Base-by-base conservation (phyloP, 768 basidiomycete genomes). In the Mycena galopus region DNA sequence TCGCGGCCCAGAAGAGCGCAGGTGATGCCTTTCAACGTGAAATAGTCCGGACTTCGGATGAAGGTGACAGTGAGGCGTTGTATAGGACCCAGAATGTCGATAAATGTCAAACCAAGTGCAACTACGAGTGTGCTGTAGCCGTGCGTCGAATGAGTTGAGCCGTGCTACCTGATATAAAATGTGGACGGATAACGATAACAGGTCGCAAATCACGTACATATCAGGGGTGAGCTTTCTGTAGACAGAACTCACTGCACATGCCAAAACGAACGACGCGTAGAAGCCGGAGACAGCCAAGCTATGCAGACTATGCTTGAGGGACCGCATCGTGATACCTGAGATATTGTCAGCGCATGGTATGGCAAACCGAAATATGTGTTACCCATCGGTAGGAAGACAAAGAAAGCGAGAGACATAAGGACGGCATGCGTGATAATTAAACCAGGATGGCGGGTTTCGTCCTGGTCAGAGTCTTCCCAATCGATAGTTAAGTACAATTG, bases 401-500 rank as follows among this genome's bases (percentile, higher is more conserved):
- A 96, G 82, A 95, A 97, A 21, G 95, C 96, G 2, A 92, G 79
- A 67, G 82, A 84, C 92, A 96, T 94, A 76, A 90, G 88, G 6
- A 91, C 65, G n/a, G 86, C 89, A 80, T 98, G 97, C 3, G 91
- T 79, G 47, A 87, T 83, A 86, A 97, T 94, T 69, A 96, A 82
- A 16, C 86, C 88, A n/a, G 91, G 90, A 79, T 92, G 88, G 39
- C 89, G 86, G 29, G 82, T 71, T 39, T 84, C 81, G 23, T 81
- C 81, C 9, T 81, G 78, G 67, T 85, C 88, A 11, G 78, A 80
- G 59, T 87, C 85, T 39, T 93, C 90, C 79, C 91, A 88, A 80
- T 97, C 96, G 73, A 93, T 88, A 17, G 93, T 91, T 81, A 90
- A 95, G 81, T 96, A 97, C 2, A 95, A 96, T 0, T 91, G 90